Evolutionary conservation across 805 yeast genomes (phyloP).

Genomic region (Candida glaebosa): DNA sequence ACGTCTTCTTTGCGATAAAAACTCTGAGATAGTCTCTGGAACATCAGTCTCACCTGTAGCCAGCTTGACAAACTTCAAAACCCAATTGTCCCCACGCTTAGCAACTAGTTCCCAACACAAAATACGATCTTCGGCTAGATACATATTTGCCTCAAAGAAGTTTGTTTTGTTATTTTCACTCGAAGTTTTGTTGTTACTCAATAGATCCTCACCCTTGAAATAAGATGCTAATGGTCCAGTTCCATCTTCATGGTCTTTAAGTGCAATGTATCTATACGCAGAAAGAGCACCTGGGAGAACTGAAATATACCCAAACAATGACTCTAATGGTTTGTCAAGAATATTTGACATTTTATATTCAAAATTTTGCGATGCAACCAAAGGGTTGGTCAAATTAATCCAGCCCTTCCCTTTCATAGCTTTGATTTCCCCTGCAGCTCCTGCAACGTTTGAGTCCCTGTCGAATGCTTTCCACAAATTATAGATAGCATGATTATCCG

Average conservation of each 20-base stretch:
- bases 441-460: conserved; percentile 93
- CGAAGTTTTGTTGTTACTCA: conserved; percentile 23
- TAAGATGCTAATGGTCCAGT: conserved; percentile 88
- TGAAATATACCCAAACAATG: conserved; percentile 86
- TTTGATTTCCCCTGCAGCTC: conserved; percentile 97
- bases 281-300: conserved; percentile 96
- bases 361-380: conserved; percentile 94
- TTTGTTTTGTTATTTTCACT: conserved; percentile 52
- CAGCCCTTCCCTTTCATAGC: conserved; percentile 93
- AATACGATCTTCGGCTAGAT: conserved; percentile 94
- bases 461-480: conserved; percentile 98
- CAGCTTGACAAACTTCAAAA: conserved; percentile 83
- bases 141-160: conserved; percentile 95
- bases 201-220: conserved; percentile 76
- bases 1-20: conserved; percentile 87
- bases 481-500: conserved; percentile 84
- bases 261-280: conserved; percentile 87
- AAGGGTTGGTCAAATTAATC: conserved; percentile 75
- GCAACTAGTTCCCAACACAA: conserved; percentile 96
- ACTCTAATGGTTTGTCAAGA: conserved; percentile 90
- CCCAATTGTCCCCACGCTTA: conserved; percentile 78
- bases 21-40: conserved; percentile 82
- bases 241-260: conserved; percentile 81
- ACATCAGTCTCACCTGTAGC: conserved; percentile 98
- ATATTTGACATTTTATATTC: conserved; percentile 98